phyloP scores from a whole-genome alignment of 2,329 filamentous ascomycete genomes.

The Trichoderma sp. region DNA sequence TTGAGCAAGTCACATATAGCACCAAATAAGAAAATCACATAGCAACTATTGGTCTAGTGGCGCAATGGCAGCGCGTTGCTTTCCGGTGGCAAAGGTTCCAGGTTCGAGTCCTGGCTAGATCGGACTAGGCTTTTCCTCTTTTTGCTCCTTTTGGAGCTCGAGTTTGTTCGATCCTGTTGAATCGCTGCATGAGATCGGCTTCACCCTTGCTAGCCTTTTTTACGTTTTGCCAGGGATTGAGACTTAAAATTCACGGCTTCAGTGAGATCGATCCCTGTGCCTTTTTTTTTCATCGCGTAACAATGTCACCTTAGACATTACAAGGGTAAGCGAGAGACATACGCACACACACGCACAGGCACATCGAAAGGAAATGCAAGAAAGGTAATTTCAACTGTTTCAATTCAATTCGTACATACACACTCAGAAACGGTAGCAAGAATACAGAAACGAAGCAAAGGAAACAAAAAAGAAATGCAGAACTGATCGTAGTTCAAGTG shows the following conservation, averaged over 20 bases:
- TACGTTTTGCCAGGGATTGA: neutral
- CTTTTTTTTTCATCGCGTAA: neutral
- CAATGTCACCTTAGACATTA: neutral
- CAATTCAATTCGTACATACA: constrained; percentile 11
- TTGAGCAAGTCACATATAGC: neutral
- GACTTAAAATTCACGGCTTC: neutral
- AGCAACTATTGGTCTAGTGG: constrained; percentile 14
- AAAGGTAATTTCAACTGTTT: neutral
- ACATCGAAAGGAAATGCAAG: neutral
- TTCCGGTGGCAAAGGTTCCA: constrained; percentile 38
- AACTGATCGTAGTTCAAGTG: neutral
- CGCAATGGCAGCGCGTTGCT: constrained; percentile 29
- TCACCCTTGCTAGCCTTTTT: constrained; percentile 2
- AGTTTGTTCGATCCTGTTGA: neutral
- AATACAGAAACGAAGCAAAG: constrained; percentile 10
- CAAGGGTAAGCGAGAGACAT: constrained; percentile 8
- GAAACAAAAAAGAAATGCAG: neutral
- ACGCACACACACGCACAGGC: neutral
- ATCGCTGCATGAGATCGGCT: neutral
- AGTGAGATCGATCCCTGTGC: neutral
- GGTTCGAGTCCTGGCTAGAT: constrained; percentile 37
- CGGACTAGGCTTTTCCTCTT: constrained; percentile 20
- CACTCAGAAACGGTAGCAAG: neutral
- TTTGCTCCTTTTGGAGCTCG: neutral
- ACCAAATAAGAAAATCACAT: neutral